A percentile compares a stretch with the other conserved stretches of the same genome.
Evolutionary conservation across 208 protist species (phyloP).

Genomic region (Entamoeba nuttalli): DNA sequence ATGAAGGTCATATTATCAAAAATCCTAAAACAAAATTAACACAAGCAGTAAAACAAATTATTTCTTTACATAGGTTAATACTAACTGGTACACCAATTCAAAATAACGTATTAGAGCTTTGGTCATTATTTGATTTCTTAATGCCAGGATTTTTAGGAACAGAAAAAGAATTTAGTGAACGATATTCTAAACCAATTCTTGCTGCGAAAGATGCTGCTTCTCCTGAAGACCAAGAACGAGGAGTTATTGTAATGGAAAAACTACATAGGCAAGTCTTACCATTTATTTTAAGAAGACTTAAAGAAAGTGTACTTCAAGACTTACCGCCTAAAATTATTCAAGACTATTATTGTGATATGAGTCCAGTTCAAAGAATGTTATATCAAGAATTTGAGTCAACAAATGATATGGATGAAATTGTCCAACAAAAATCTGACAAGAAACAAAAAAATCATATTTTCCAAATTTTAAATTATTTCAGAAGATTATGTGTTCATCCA

Average conservation of each 20-base stretch:
- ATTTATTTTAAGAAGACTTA: slow-evolving; percentile 88
- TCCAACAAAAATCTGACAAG: not conserved
- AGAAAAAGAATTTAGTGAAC: slow-evolving; percentile 36
- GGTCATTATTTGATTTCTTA: slow-evolving; percentile 59
- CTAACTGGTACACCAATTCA: slow-evolving; percentile 64
- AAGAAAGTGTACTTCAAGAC: slow-evolving; percentile 82
- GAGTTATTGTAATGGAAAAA: not conserved
- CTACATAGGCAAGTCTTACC: slow-evolving; percentile 39
- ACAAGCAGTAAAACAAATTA: slow-evolving; percentile 31
- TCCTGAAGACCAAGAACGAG: not conserved
- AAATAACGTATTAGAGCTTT: slow-evolving; percentile 54
- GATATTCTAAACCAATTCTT: slow-evolving; percentile 9
- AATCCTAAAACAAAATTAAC: slow-evolving; percentile 52
- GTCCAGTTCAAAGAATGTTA: not conserved
- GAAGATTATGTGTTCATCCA: slow-evolving; percentile 64
- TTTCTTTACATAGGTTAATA: slow-evolving; percentile 53
- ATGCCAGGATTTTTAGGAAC: slow-evolving; percentile 50
- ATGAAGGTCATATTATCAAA: slow-evolving; percentile 75
- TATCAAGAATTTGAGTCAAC: slow-evolving; percentile 3
- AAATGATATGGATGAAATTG: not conserved
- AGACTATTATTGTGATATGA: slow-evolving; percentile 3
- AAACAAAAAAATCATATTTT: not conserved
- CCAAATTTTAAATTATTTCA: slow-evolving; percentile 30
- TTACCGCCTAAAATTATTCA: slow-evolving; percentile 65
- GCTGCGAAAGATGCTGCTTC: not conserved